Conservation (phyloP, 768 basidiomycete species). For the Leccinum broughii region DNA sequence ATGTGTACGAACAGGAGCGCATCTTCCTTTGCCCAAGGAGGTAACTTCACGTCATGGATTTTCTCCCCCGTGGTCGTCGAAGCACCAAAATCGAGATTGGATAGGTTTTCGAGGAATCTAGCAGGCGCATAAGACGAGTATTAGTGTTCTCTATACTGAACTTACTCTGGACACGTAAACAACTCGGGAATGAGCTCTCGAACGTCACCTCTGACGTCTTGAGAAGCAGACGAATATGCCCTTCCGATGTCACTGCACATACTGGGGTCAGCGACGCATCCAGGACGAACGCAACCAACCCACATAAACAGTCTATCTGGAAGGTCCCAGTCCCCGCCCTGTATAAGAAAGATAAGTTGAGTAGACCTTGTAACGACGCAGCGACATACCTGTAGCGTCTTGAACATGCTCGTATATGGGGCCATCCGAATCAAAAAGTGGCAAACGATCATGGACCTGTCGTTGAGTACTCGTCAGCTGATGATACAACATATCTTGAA, state of each 20-base stretch:
- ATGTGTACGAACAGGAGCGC: slow-evolving; percentile 78
- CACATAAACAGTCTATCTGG: slow-evolving; percentile 84
- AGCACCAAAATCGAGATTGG: slow-evolving; percentile 77
- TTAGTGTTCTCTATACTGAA: neutral
- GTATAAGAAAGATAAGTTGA: slow-evolving; percentile 4
- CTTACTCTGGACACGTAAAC: slow-evolving; percentile 78
- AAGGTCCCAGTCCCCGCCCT: slow-evolving; percentile 95
- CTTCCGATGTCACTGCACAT: slow-evolving; percentile 66
- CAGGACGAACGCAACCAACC: slow-evolving; percentile 4
- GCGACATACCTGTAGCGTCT: slow-evolving; percentile 64
- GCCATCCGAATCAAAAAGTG: slow-evolving; percentile 89
- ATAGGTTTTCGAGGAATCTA: slow-evolving; percentile 82
- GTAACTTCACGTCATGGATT: slow-evolving; percentile 86
- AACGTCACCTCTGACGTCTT: slow-evolving; percentile 88
- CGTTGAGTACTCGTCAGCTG: slow-evolving; percentile 2
- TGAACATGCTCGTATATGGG: slow-evolving; percentile 95
- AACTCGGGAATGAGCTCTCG: slow-evolving; percentile 92
- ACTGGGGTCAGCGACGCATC: slow-evolving; percentile 8
- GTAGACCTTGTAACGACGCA: neutral
- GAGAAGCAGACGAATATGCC: slow-evolving; percentile 81
- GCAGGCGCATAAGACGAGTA: neutral
- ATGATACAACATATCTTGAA: neutral
- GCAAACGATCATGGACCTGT: slow-evolving; percentile 88
- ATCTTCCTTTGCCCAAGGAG: slow-evolving; percentile 86
- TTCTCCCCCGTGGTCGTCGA: slow-evolving; percentile 72